Base-by-base conservation (phyloP, 2,329 filamentous ascomycete species). In the Phaeosphaeriaceae sp. region DNA sequence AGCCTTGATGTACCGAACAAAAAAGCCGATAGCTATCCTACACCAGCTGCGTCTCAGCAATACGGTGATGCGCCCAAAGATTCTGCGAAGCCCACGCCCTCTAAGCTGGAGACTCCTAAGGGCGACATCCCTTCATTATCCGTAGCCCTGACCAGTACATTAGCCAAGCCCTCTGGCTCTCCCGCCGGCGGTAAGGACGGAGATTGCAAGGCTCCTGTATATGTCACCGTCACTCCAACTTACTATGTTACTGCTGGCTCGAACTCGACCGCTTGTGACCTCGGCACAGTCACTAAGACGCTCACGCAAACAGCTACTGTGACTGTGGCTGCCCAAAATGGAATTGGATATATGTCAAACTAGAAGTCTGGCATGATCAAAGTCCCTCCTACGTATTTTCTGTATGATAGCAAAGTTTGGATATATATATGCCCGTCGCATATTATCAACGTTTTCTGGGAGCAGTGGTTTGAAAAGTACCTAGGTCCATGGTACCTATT, bases 171-270 rank as follows among this genome's bases (percentile, higher is more conserved):
- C 18, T 51, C 54, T 13, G 49, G 34, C 15, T 23, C 48, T 28
- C 41, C 54, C 2, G 32, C 47, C 6, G 30, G 45, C 26, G 46
- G 42, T 13, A 48, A 42, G 1, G 43, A 52, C n/a, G 55, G 47
- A 6, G 53, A 49, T 18, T 66, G 67, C 60, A 56, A 57, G 35
- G 47, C 54, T 1, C 60, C 62, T 3, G 51, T 63, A 13, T 60
- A 58, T 17, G 52, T 70, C 4, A 69, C 66, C 3, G 50, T 66
- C 45, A 68, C 66, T 1, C 64, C 64, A 11, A 68, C 66, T 16
- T 46, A 67, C 43, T 60, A 59, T 28, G 56, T 67, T 7, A 67
- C 63, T 33, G 58, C 56, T 20, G 53, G 48, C 18, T 48, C 53
- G 6, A 46, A 47, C 20, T 47, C 45, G 1, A 52, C 58, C 1